Evolutionary conservation across 495 filamentous ascomycete species (phyloP), one percentile per base, ranked within the genome.

Genomic region (Sphaerosporella brunnea): DNA sequence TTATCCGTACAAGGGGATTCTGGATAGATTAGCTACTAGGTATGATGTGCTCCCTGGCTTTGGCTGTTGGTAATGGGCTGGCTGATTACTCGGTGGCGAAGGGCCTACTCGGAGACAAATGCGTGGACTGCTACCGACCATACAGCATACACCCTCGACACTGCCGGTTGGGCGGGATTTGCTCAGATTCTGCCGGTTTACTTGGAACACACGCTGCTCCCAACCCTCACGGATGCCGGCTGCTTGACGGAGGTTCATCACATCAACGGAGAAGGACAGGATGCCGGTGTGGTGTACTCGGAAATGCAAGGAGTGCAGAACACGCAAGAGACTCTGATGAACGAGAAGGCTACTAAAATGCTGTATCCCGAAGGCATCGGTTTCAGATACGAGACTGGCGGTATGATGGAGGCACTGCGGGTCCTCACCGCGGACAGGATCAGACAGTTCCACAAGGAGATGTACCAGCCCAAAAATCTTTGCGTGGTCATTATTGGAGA

Each of bases 231-330:
- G 7, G 92, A 99, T 62, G 79, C 84, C 38, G 83, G 77, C 2
- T 95, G 88, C 60, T 78, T 92, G 54, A 99, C 90, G 1, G 90
- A 99, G 57, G 90, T 99, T 23, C 83, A 93, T 65, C 92, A 99
- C 62, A 73, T 99, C 45, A 83, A 99, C 62, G 85, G 84, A 28
- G 71, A 77, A 48, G 90, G 88, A 39, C 78, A 96, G 53, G 92
- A 99, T 71, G 90, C 90, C 21, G 90, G 87, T 51, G 90, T 97
- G 2, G 90, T 96, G 16, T 99, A 96, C 66, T 95, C 92, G 1
- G 90, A 99, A 64, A 96, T 99, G 90, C 90, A 99, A 62, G 92
- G 76, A 9, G 75, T 90, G 1, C 80, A 99, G 62, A 93, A 94
- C 59, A 79, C 71, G 15, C 73, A 78, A 49, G 65, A 66, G 11